Evolutionary conservation across 139 green algal genomes (phyloP).

Genomic region (Chlamydomonas sp.): DNA sequence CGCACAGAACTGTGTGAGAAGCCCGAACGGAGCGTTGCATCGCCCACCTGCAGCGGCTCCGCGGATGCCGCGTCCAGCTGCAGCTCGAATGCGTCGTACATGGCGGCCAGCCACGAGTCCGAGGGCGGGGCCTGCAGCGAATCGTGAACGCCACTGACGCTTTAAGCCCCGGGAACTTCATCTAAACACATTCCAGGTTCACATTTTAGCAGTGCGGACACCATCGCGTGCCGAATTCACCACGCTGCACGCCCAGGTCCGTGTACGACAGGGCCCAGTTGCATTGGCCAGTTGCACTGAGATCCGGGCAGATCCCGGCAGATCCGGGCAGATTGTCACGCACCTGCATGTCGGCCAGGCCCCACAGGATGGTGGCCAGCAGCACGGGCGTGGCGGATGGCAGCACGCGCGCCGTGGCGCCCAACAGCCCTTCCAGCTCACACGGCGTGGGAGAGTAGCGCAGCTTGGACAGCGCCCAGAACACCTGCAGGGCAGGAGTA

Average conservation of each 20-base stretch:
- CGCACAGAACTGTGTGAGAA: too few species aligned
- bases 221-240: too few species aligned
- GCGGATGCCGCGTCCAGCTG: constrained; percentile 12
- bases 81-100: constrained; percentile 2
- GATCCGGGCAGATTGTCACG: neutral
- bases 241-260: too few species aligned
- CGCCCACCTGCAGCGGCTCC: constrained; percentile 1
- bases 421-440: constrained; percentile 10
- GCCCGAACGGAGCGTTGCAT: too few species aligned
- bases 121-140: neutral
- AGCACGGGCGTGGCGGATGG: constrained; percentile 16
- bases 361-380: constrained; percentile 32
- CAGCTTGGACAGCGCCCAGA: constrained; percentile 30
- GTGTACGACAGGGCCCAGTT: too few species aligned
- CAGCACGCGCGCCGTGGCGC: neutral
- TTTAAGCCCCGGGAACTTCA: neutral
- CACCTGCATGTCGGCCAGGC: constrained; percentile 32
- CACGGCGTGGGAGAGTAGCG: neutral
- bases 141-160: too few species aligned
- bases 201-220: too few species aligned
- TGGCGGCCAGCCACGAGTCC: neutral
- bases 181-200: neutral
- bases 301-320: too few species aligned
- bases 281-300: too few species aligned
- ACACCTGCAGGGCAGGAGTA: neutral